Percentiles rank a stretch among this genome's conserved stretches.
Conservation (phyloP, 306 rosid species). For the Coriaria nepalensis region DNA sequence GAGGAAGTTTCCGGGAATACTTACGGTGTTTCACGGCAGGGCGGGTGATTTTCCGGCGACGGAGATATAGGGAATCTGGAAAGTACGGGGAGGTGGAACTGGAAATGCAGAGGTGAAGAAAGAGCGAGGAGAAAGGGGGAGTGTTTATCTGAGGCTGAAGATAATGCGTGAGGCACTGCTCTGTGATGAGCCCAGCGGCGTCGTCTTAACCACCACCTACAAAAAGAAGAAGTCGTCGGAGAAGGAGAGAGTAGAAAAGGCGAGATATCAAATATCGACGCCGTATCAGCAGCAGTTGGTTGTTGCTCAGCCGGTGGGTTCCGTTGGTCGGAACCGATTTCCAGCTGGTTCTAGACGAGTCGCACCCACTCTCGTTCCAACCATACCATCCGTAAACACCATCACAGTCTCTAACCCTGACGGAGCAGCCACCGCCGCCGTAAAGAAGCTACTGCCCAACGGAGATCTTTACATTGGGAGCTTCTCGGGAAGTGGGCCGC, state of each 20-base stretch:
- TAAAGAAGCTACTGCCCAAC: slow-evolving; percentile 43
- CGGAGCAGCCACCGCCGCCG: background rate
- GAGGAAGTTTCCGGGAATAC: slow-evolving; percentile 13
- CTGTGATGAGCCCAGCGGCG: slow-evolving; percentile 21
- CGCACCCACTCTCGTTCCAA: slow-evolving; percentile 35
- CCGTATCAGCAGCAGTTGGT: slow-evolving; percentile 13
- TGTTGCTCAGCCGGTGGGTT: slow-evolving; percentile 18
- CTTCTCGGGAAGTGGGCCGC: slow-evolving; percentile 48
- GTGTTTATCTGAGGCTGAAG: slow-evolving; percentile 14
- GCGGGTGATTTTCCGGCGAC: slow-evolving; percentile 10
- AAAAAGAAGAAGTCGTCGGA: slow-evolving; percentile 40
- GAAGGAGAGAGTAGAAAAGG: slow-evolving; percentile 21
- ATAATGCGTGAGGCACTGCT: slow-evolving; percentile 67
- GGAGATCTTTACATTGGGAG: slow-evolving; percentile 84
- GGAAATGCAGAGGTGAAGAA: slow-evolving; percentile 16
- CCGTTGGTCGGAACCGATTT: slow-evolving; percentile 36
- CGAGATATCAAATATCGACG: background rate
- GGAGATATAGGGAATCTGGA: background rate
- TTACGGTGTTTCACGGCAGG: slow-evolving; percentile 9
- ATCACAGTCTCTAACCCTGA: slow-evolving; percentile 1
- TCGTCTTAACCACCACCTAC: slow-evolving; percentile 7
- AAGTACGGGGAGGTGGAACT: slow-evolving; percentile 4
- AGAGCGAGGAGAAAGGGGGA: background rate
- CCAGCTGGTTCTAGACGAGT: slow-evolving; percentile 56
- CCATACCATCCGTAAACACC: background rate